Conservation (phyloP, 2,329 filamentous ascomycete genomes). For the Dothideomycetidae sp. region DNA sequence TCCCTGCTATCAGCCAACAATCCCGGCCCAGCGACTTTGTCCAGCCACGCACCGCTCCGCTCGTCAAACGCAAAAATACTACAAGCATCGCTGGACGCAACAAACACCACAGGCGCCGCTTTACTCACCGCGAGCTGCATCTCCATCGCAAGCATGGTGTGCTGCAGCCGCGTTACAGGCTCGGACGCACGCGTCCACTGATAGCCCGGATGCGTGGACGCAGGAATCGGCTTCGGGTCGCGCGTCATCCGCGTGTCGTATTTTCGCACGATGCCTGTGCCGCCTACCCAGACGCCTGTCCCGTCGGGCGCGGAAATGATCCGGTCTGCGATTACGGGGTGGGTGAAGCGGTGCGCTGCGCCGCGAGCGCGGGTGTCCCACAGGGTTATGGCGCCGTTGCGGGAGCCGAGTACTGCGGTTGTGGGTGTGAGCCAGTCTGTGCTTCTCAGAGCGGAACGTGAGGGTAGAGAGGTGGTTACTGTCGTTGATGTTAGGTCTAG, state of each 20-base stretch:
- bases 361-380: conserved; percentile 9
- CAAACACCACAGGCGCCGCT: background rate
- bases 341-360: conserved; percentile 4
- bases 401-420: conserved; percentile 9
- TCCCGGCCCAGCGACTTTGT: background rate
- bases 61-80: background rate
- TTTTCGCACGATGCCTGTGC: background rate
- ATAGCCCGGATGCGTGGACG: too few species aligned
- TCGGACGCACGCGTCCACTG: background rate
- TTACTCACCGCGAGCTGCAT: background rate
- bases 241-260: background rate
- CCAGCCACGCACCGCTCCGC: too few species aligned
- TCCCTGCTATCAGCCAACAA: background rate
- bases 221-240: too few species aligned
- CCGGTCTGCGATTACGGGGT: conserved; percentile 5
- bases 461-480: background rate
- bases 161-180: background rate
- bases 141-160: background rate
- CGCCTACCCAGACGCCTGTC: conserved; percentile 7
- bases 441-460: conserved; percentile 1
- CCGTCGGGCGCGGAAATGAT: conserved; percentile 10
- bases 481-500: background rate
- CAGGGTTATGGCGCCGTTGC: background rate
- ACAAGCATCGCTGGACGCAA: background rate
- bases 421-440: conserved; percentile 11